Evolutionary conservation across 2,329 filamentous ascomycete genomes (phyloP).

Genomic region (Penicillium sp.): DNA sequence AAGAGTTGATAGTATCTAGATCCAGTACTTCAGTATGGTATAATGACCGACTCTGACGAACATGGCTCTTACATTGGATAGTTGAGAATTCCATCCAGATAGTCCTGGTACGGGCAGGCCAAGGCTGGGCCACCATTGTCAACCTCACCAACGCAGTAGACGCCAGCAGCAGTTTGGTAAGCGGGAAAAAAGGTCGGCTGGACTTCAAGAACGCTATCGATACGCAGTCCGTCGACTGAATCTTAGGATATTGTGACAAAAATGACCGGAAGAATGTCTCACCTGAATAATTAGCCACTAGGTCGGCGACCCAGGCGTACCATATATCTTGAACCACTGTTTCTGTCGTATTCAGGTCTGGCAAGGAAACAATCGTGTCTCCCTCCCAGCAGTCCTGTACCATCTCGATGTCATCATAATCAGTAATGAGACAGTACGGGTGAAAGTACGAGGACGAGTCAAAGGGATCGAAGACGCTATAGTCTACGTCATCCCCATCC

Average conservation of each 20-base stretch:
- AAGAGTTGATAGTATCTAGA: constrained; percentile 43
- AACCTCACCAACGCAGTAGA: constrained; percentile 53
- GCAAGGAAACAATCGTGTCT: constrained; percentile 56
- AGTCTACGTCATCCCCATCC: constrained; percentile 51
- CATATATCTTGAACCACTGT: constrained; percentile 52
- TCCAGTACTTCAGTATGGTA: not conserved
- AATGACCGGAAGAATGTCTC: constrained; percentile 33
- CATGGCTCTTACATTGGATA: constrained; percentile 40
- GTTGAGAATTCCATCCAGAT: constrained; percentile 51
- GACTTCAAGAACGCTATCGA: constrained; percentile 54
- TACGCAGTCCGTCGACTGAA: constrained; percentile 52
- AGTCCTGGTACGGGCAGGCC: constrained; percentile 47
- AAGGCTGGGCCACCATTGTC: constrained; percentile 41
- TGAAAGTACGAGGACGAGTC: constrained; percentile 62
- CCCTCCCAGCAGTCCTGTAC: constrained; percentile 56
- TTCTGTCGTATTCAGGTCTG: constrained; percentile 61
- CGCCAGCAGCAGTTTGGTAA: constrained; percentile 43
- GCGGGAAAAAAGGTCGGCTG: constrained; percentile 46
- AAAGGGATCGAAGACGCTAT: constrained; percentile 54
- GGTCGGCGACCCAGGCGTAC: constrained; percentile 57
- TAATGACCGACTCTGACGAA: too few relatives aligned
- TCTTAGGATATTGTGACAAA: not conserved
- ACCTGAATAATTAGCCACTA: constrained; percentile 63
- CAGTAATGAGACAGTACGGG: constrained; percentile 52
- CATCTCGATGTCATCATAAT: constrained; percentile 53